Evolutionary conservation across 257 asterid species (phyloP).

Genomic region (Dorcoceras hygrometricum): DNA sequence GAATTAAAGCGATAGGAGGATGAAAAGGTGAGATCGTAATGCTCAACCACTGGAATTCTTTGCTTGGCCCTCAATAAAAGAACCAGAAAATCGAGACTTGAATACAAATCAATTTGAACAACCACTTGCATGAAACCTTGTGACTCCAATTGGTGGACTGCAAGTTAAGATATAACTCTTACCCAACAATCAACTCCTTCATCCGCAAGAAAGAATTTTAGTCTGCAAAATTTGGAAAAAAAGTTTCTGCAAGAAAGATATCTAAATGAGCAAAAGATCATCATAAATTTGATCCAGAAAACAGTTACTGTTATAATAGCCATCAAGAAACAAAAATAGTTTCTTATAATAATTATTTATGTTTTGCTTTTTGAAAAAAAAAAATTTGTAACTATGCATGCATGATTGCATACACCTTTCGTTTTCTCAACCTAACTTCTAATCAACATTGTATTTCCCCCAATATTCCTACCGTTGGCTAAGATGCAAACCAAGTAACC

Average conservation of each 20-base stretch:
- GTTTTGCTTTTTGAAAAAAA: no score
- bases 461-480: conserved; percentile 41
- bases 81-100: conserved; percentile 21
- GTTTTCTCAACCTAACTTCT: conserved; percentile 39
- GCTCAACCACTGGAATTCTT: not conserved
- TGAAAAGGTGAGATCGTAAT: not conserved
- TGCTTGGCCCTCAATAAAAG: not conserved
- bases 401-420: no score
- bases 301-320: no score
- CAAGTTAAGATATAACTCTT: conserved; percentile 69
- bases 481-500: conserved; percentile 36
- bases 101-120: conserved; percentile 25
- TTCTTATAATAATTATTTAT: no score
- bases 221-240: not conserved
- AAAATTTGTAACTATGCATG: no score
- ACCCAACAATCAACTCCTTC: conserved; percentile 49
- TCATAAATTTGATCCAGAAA: no score
- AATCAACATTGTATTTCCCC: conserved; percentile 27
- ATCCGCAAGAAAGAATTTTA: conserved; percentile 32
- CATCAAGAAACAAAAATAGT: no score
- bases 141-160: conserved; percentile 44
- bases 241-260: no score
- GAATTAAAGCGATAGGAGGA: not conserved
- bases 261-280: no score
- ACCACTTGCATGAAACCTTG: conserved; percentile 21